These are phyloP conservation scores for Pleomassaria siparia DNA, from an alignment of 2,329 filamentous ascomycete genomes.

Conservation along the genomic window DNA sequence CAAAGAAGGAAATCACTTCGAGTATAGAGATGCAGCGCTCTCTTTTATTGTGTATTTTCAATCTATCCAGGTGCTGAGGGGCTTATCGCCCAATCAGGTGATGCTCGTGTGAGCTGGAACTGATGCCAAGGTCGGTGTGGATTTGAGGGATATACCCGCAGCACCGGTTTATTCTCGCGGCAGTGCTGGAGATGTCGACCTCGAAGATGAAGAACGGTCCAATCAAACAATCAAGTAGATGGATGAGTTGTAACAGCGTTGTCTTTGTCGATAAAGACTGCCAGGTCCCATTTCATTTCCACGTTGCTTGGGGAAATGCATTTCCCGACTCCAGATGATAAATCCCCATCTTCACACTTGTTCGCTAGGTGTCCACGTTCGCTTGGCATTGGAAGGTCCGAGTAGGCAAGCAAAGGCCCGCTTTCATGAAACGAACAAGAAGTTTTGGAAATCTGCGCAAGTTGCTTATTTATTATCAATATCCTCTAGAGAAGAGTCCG, in stretches of 20 bases:
- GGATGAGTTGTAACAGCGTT: neutral
- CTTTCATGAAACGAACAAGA: neutral
- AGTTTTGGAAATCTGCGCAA: neutral
- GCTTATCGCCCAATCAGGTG: constrained; percentile 8
- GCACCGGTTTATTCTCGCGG: constrained; percentile 13
- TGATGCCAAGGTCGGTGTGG: neutral
- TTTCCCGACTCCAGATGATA: constrained; percentile 13
- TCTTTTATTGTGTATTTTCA: neutral
- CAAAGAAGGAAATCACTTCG: neutral
- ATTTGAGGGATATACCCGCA: neutral
- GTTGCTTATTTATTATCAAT: neutral
- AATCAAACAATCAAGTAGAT: neutral
- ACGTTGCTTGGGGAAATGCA: neutral
- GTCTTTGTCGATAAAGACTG: no score
- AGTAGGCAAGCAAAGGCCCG: neutral
- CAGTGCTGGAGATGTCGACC: neutral
- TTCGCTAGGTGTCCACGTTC: constrained; percentile 1
- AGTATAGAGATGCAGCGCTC: neutral
- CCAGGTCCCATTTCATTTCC: no score
- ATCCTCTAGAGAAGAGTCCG: no score
- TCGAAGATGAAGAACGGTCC: neutral
- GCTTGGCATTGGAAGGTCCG: neutral
- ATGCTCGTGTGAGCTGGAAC: constrained; percentile 9
- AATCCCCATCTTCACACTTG: no score
- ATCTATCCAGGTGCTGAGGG: neutral